phyloP scores from a whole-genome alignment of 1,284 basidiomycete species.

The Wallemia mellicola region DNA sequence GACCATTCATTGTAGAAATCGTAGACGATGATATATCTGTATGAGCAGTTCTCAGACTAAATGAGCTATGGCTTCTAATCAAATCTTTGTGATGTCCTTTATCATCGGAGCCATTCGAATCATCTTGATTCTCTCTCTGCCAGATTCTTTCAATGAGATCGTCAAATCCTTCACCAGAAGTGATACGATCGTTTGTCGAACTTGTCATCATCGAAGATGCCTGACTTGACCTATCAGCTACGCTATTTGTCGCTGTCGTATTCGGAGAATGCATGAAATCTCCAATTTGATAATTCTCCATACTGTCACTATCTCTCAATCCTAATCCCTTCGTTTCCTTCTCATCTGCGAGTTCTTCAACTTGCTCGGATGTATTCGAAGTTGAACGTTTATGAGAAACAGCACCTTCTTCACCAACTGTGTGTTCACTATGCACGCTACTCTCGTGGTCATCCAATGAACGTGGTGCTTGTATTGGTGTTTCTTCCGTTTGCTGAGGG shows the following conservation, averaged over 20 bases:
- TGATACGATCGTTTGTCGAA: not conserved
- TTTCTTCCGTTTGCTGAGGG: not conserved
- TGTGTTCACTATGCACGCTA: not conserved
- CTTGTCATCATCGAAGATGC: not conserved
- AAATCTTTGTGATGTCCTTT: not conserved
- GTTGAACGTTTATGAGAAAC: not conserved
- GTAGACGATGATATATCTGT: not conserved
- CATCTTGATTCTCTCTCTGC: not conserved
- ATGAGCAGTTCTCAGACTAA: not conserved
- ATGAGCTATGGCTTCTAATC: not conserved
- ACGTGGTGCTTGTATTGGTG: not conserved
- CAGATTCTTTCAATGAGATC: not conserved
- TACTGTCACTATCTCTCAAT: not conserved
- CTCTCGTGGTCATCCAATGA: not conserved
- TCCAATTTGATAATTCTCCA: not conserved
- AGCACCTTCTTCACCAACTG: not conserved
- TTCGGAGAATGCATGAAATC: not conserved
- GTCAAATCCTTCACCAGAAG: not conserved
- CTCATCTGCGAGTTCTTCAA: not conserved
- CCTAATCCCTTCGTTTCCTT: not conserved
- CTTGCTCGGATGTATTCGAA: not conserved
- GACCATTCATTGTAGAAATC: not conserved
- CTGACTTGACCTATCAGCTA: not conserved
- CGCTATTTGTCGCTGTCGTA: not conserved
- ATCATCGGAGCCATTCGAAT: not conserved